Percentiles rank a stretch among this genome's conserved stretches.
phyloP scores from a whole-genome alignment of 148 eudicot species.

The Rhododendron henanense region DNA sequence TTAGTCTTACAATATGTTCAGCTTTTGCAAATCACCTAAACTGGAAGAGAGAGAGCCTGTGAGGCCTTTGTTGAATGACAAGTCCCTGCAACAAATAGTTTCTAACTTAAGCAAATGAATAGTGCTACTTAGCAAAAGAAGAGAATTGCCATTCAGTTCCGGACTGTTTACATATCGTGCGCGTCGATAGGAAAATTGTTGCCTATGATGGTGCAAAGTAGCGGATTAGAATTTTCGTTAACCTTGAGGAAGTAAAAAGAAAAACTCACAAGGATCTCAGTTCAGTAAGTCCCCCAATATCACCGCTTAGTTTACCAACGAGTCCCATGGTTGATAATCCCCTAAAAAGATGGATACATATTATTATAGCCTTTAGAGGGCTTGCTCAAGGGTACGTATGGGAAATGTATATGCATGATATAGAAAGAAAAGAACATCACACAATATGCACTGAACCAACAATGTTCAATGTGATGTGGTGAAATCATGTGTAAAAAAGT shows the following conservation, averaged over 20 bases:
- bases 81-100: slow-evolving; percentile 55
- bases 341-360: slow-evolving; percentile 35
- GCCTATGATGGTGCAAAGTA: not conserved
- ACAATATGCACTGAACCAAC: not conserved
- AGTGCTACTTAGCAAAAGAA: not conserved
- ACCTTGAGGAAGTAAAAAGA: not conserved
- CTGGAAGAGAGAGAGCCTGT: slow-evolving; percentile 66
- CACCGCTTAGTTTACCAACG: slow-evolving; percentile 61
- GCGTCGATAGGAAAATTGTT: not conserved
- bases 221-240: not conserved
- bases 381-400: not conserved
- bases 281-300: slow-evolving; percentile 76
- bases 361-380: not conserved
- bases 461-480: not conserved
- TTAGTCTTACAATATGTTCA: slow-evolving; percentile 59
- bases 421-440: slow-evolving; percentile 2
- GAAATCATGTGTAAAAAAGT: not conserved
- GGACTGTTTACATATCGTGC: not conserved
- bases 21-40: slow-evolving; percentile 62
- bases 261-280: slow-evolving; percentile 65
- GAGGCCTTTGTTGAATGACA: slow-evolving; percentile 72
- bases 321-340: slow-evolving; percentile 83
- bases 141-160: not conserved
- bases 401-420: not conserved
- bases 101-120: slow-evolving; percentile 9